phyloP scores from a whole-genome alignment of 164 flowering plant species.

The Euptelea pleiosperma region DNA sequence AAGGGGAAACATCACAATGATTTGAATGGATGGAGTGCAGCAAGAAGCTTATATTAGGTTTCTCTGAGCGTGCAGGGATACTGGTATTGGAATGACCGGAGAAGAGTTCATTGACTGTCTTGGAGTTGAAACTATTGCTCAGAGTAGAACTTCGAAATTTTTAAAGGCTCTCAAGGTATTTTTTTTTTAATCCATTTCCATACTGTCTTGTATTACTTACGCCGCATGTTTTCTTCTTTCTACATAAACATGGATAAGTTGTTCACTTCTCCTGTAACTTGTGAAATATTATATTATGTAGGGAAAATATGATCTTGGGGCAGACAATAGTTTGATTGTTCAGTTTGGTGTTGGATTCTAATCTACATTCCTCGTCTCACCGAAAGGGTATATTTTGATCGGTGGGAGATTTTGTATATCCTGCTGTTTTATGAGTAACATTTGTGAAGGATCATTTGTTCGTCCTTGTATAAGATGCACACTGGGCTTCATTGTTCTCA shows the following conservation, averaged over 20 bases:
- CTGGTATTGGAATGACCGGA: constrained; percentile 97
- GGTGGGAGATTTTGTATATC: not conserved
- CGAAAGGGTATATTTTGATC: constrained; percentile 51
- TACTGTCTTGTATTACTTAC: not conserved
- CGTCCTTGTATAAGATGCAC: no score
- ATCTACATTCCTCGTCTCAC: constrained; percentile 92
- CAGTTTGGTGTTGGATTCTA: constrained; percentile 99
- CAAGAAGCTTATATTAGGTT: not conserved
- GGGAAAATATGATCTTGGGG: constrained; percentile 89
- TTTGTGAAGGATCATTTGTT: no score
- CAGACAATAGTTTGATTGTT: constrained; percentile 88
- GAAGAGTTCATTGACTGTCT: constrained; percentile 95
- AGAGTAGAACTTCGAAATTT: constrained; percentile 97
- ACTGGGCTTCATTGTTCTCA: not conserved
- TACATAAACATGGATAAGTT: not conserved
- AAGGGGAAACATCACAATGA: no score
- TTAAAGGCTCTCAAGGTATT: constrained; percentile 83
- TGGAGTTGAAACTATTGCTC: constrained; percentile 99
- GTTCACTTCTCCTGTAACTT: not conserved
- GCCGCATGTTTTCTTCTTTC: no score
- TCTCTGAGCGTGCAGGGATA: constrained; percentile 53
- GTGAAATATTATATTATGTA: constrained; percentile 15
- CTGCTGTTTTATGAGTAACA: not conserved
- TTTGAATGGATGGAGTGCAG: no score
- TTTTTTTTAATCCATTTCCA: not conserved